These are phyloP conservation scores for Tillandsia leiboldiana DNA, from an alignment of 176 grass and related monocot genomes.

Conservation along the genomic window DNA sequence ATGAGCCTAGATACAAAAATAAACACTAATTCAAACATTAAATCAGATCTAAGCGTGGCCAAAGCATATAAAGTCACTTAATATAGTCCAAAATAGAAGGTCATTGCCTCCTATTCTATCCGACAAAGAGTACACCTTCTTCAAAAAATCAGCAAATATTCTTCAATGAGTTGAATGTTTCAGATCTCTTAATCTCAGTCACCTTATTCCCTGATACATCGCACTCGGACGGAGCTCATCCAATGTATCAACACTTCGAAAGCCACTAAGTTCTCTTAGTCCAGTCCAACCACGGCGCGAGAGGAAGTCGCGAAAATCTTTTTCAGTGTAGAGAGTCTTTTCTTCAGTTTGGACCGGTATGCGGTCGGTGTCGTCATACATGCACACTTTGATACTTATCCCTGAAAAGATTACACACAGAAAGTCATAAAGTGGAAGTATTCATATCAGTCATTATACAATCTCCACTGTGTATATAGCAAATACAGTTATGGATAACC, in stretches of 20 bases:
- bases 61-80: background rate
- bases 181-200: conserved; percentile 34
- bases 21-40: background rate
- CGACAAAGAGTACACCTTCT: background rate
- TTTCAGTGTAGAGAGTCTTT: conserved; percentile 74
- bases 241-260: conserved; percentile 52
- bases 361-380: conserved; percentile 44
- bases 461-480: no score
- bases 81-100: background rate
- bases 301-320: conserved; percentile 74
- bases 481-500: no score
- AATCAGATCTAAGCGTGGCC: background rate
- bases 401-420: conserved; percentile 28
- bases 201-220: conserved; percentile 58
- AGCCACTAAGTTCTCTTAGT: conserved; percentile 54
- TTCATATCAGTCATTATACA: background rate
- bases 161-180: background rate
- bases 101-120: background rate
- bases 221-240: conserved; percentile 61
- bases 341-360: conserved; percentile 68
- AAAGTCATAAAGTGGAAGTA: background rate
- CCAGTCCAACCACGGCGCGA: conserved; percentile 46
- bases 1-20: background rate
- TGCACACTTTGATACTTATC: conserved; percentile 69
- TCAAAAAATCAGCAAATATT: background rate